Percentiles rank a stretch among this genome's conserved stretches.
These are phyloP conservation scores for Euphorbia peplus DNA, from an alignment of 345 rosid species.

Conservation along the genomic window DNA sequence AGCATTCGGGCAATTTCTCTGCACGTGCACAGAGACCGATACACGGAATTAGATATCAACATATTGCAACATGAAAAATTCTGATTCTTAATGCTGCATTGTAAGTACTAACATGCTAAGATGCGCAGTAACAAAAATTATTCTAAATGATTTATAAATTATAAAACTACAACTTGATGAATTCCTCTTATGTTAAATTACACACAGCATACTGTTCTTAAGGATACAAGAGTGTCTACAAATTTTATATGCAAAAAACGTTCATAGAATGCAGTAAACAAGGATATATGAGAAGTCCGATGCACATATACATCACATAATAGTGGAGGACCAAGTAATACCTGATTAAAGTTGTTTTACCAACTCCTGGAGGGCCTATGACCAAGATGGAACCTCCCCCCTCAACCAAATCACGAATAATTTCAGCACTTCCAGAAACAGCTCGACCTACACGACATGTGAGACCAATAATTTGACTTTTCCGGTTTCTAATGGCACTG, in stretches of 20 bases:
- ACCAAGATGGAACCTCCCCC: constrained; percentile 90
- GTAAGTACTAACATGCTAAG: background rate
- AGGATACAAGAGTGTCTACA: background rate
- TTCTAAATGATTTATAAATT: background rate
- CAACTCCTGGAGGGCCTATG: constrained; percentile 94
- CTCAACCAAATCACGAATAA: constrained; percentile 73
- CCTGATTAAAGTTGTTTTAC: constrained; percentile 97
- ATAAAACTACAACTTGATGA: background rate
- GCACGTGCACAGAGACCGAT: constrained; percentile 8
- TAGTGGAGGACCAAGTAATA: constrained; percentile 20
- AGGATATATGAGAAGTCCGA: background rate
- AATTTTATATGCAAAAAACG: background rate
- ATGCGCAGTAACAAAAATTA: background rate
- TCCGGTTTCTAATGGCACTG: constrained; percentile 92
- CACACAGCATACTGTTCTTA: background rate
- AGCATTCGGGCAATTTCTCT: constrained; percentile 90
- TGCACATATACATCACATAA: background rate
- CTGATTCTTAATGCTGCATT: background rate
- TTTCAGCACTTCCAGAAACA: constrained; percentile 84
- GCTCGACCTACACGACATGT: constrained; percentile 97
- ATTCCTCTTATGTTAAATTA: background rate
- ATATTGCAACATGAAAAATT: background rate
- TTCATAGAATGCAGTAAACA: background rate
- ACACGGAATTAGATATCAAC: constrained; percentile 6
- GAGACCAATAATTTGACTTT: constrained; percentile 80